Evolutionary conservation across 441 rosid genomes (phyloP), one percentile per base, ranked within the genome.

Genomic region (Aquilaria agallochum): DNA sequence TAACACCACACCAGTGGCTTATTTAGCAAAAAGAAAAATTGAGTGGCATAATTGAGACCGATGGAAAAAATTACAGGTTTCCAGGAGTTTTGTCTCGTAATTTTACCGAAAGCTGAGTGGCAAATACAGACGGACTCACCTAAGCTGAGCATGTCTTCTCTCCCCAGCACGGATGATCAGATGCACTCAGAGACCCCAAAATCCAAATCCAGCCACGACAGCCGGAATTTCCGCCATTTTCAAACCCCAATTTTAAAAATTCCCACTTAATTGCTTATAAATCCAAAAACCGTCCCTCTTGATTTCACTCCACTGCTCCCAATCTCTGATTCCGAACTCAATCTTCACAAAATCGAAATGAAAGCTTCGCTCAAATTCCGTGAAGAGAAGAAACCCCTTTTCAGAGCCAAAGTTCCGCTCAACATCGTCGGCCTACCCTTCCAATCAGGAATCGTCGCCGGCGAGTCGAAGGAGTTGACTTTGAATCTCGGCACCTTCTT

Each of bases 311-410:
- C 58, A 3, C 32, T 9, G 11, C 48, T 11, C 34, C 4, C 6
- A 61, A 50, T 3, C 2, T 2, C 9, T 46, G 30, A 5, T 0
- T 31, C 14, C 32, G 9, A 30, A 32, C 14, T 55, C 20, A 3
- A 13, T 45, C 7, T 4, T 3, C 2, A 11, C 10, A 6, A 11
- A 27, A 46, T 30, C 32, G 62, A 56, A 59, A 92, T 88, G 98
- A 93, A 90, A 76, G 97, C 96, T 27, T 93, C 98, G 1, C 68
- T 90, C 59, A 93, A 88, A 74, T 93, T 93, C 70, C 90, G 98
- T 0, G 95, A 93, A 36, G 98, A 93, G 36, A 83, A 83, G 52
- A 90, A 83, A 78, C 97, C 97, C 10, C 68, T 90, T 1, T 66
- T 86, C 36, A 77, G 95, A 63, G 97, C 96, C 42, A 88, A 93